These are phyloP conservation scores for Psilocybe azurescens DNA, from an alignment of 768 basidiomycete species.

Conservation along the genomic window DNA sequence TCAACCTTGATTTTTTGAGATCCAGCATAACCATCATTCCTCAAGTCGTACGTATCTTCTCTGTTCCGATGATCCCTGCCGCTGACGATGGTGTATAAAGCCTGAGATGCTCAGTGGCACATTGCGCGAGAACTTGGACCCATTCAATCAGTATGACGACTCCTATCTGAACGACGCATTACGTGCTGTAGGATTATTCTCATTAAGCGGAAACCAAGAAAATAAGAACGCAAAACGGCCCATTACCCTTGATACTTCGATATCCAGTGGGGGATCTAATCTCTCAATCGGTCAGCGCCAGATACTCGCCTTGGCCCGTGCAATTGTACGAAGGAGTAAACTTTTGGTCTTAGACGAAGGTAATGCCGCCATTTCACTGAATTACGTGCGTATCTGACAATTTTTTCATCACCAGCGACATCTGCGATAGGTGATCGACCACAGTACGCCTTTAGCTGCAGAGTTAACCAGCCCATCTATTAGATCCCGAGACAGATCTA, in stretches of 20 bases:
- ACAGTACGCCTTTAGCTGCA: constrained; percentile 32
- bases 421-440: constrained; percentile 53
- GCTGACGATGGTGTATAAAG: constrained; percentile 12
- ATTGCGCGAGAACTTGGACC: constrained; percentile 66
- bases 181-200: constrained; percentile 41
- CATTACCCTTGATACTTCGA: constrained; percentile 48
- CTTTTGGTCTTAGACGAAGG: constrained; percentile 69
- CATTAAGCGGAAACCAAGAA: constrained; percentile 30
- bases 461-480: neutral
- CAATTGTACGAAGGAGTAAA: constrained; percentile 58
- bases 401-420: constrained; percentile 35
- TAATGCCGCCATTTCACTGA: constrained; percentile 16
- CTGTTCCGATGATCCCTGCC: neutral
- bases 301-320: constrained; percentile 65
- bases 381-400: constrained; percentile 7
- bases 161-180: constrained; percentile 39
- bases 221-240: constrained; percentile 47
- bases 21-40: constrained; percentile 65
- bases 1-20: constrained; percentile 62
- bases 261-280: constrained; percentile 63
- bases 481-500: constrained; percentile 63
- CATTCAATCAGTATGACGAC: constrained; percentile 61
- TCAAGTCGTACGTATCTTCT: constrained; percentile 39
- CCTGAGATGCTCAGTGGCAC: constrained; percentile 42
- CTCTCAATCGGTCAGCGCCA: constrained; percentile 80